Base-by-base conservation (phyloP, 495 filamentous ascomycete species). In the Penicillium pulvis region DNA sequence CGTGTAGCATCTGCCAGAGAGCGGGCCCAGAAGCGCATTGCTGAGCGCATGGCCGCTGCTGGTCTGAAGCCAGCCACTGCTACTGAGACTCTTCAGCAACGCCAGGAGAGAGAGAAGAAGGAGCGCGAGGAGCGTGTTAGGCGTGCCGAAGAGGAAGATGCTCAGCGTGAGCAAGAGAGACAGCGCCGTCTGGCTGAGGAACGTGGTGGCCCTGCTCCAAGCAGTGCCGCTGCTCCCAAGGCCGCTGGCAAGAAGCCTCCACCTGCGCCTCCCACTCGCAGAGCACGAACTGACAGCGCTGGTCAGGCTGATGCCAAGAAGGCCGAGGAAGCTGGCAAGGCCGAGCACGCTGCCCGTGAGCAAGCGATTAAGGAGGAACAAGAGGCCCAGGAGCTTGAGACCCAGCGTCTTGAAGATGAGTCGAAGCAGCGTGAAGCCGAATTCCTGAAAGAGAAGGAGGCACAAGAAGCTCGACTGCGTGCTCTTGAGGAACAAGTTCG, bases 1-100 rank as follows among this genome's bases (percentile, higher is more conserved):
- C 85, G 95, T 42, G 93, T 95, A 26, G 91, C 95, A 6, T 97
- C 92, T 71, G 96, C 97, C 61, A 94, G 94, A 70, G 92, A 97
- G 71, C 93, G 96, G 70, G 95, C 95, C 12, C 92, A 98, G 72
- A 90, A 92, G 68, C 89, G 93, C 46, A 97, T 99, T 89, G 92
- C 93, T n/a, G 95, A 98, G 71, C 86, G 94, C 50, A 85, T 99
- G 61, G 95, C 95, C 45, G 94, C 93, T 47, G 83, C 97, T 55
- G 94, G 94, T 17, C 83, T 99, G 62, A 94, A 92, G 66, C 84
- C 92, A 28, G 72, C 62, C 26, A 85, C 84, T 49, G 75, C 84
- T 3, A 83, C 85, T 3, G 94, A 99, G 74, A 89, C 87, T 26
- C 75, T 92, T 2, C 81, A 87, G 52, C 92, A 98, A 75, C 84